Conservation (phyloP, 2,329 filamentous ascomycete genomes). For the Fusarium sp. region DNA sequence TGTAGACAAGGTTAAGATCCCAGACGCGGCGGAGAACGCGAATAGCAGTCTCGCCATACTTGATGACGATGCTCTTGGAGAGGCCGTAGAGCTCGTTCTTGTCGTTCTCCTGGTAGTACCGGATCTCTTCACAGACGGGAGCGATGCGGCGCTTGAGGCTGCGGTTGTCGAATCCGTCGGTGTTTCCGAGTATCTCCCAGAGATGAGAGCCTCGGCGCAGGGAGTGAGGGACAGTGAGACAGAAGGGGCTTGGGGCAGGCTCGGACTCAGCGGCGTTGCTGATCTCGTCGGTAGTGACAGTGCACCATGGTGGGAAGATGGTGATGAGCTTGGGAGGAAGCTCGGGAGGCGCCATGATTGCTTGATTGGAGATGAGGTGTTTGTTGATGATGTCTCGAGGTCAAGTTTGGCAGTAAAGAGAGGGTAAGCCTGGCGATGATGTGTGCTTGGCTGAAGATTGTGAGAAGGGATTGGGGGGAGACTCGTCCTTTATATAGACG, state of each 20-base stretch:
- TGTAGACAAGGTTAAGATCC: conserved; percentile 41
- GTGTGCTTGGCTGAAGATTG: background rate
- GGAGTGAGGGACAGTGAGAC: conserved; percentile 25
- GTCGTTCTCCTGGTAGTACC: conserved; percentile 20
- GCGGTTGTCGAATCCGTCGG: conserved; percentile 15
- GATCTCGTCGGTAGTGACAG: background rate
- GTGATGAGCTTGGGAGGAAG: conserved; percentile 36
- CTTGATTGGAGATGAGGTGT: background rate
- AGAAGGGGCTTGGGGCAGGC: conserved; percentile 12
- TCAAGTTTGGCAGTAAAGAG: background rate
- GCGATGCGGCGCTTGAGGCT: conserved; percentile 22
- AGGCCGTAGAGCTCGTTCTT: conserved; percentile 32
- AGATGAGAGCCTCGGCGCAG: conserved; percentile 28
- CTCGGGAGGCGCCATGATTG: conserved; percentile 15
- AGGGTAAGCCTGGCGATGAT: background rate
- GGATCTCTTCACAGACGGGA: conserved; percentile 32
- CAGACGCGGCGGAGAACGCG: conserved; percentile 37
- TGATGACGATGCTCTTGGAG: conserved; percentile 33
- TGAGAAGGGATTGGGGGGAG: background rate
- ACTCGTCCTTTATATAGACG: background rate
- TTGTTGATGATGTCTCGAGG: background rate
- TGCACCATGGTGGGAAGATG: conserved; percentile 27
- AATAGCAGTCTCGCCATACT: conserved; percentile 41
- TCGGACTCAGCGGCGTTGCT: background rate
- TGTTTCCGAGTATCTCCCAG: conserved; percentile 16